phyloP scores from a whole-genome alignment of 768 basidiomycete genomes.

The Favolaschia claudopus region DNA sequence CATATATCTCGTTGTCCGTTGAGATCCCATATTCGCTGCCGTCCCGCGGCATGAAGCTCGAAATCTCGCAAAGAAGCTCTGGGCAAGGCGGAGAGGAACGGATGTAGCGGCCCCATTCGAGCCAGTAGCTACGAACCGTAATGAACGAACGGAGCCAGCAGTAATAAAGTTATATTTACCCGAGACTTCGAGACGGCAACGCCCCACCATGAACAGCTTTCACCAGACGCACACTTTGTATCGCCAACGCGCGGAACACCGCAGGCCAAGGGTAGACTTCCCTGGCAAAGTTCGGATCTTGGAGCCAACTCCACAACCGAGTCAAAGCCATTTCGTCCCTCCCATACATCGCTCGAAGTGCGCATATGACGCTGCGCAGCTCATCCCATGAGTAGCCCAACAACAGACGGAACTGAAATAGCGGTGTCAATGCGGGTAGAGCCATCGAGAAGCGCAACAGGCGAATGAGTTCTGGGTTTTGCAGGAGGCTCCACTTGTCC shows the following conservation, averaged over 20 bases:
- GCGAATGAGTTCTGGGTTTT: conserved; percentile 13
- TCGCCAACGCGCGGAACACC: conserved; percentile 15
- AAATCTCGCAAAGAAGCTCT: conserved; percentile 9
- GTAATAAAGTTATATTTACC: background rate
- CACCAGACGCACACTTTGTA: conserved; percentile 15
- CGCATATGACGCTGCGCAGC: conserved; percentile 7
- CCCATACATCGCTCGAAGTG: conserved; percentile 12
- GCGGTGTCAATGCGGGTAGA: conserved; percentile 17
- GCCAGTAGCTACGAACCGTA: conserved; percentile 9
- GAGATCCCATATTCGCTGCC: conserved; percentile 2
- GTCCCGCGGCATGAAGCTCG: conserved; percentile 12
- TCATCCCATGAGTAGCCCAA: conserved; percentile 13
- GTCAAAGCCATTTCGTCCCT: background rate
- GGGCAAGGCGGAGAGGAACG: conserved; percentile 7
- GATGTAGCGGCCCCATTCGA: conserved; percentile 26
- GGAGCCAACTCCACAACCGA: conserved; percentile 14
- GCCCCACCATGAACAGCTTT: background rate
- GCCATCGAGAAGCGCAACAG: conserved; percentile 18
- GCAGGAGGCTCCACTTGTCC: too few relatives aligned
- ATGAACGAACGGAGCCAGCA: background rate
- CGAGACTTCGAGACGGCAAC: conserved; percentile 5
- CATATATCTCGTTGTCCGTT: conserved; percentile 14
- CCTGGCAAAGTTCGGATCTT: conserved; percentile 10
- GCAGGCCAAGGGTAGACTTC: background rate
- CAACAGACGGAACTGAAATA: conserved; percentile 20